Conservation (phyloP, 2,329 filamentous ascomycete species). For the Penicillium freii region DNA sequence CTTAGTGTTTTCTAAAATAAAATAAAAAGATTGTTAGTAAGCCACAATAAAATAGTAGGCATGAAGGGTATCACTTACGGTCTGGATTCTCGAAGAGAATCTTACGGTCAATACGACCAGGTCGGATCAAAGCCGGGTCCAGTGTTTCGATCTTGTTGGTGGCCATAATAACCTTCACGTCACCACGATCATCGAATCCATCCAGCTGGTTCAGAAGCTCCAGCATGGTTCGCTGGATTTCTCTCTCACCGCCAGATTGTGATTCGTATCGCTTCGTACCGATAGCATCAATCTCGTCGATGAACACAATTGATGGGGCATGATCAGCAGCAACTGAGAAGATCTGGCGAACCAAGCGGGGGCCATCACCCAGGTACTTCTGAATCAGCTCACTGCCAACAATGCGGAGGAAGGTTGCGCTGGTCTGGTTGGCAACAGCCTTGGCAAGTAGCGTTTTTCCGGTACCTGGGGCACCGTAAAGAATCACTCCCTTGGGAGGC, state of each 20-base stretch:
- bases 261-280: conserved; percentile 99
- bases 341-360: conserved; percentile 88
- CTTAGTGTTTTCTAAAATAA: conserved; percentile 70
- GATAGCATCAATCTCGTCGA: conserved; percentile 98
- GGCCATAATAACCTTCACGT: conserved; percentile 99
- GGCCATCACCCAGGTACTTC: conserved; percentile 96
- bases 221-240: conserved; percentile 97
- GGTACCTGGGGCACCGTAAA: conserved; percentile 94
- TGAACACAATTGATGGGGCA: conserved; percentile 95
- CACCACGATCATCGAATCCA: conserved; percentile 96
- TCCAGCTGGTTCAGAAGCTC: conserved; percentile 97
- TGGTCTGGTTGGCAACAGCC: conserved; percentile 98
- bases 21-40: conserved; percentile 26
- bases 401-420: conserved; percentile 94
- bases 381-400: conserved; percentile 97
- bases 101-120: conserved; percentile 97
- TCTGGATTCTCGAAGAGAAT: conserved; percentile 76
- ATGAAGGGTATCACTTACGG: conserved; percentile 47
- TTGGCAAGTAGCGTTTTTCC: conserved; percentile 96
- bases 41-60: background rate
- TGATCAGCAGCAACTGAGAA: conserved; percentile 91
- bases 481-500: conserved; percentile 97
- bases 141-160: conserved; percentile 99
- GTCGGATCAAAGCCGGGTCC: conserved; percentile 92
- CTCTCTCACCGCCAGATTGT: conserved; percentile 91